Percentiles rank a stretch among this genome's conserved stretches.
phyloP scores from a whole-genome alignment of 169 alveolate species.

The Sarcocystis neurona region DNA sequence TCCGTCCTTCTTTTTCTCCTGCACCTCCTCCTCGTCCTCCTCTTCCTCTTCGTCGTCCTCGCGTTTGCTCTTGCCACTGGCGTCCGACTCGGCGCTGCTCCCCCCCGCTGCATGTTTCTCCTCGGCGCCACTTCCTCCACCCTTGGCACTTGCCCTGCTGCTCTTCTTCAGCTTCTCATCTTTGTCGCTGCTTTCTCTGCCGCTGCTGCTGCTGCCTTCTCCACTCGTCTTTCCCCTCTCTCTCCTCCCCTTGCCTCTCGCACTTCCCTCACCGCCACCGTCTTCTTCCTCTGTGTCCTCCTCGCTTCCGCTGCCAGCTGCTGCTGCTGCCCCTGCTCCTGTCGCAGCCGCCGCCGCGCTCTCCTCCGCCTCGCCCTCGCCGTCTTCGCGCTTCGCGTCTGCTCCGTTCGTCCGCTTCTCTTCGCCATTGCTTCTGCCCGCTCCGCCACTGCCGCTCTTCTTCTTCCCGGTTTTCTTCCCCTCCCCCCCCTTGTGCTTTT shows the following conservation, averaged over 20 bases:
- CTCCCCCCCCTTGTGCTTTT: slow-evolving; percentile 56
- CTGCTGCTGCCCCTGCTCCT: slow-evolving; percentile 3
- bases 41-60: no score
- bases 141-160: no score
- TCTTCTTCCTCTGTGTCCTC: slow-evolving; percentile 59
- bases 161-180: no score
- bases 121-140: no score
- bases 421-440: slow-evolving; percentile 48
- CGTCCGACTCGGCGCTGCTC: no score
- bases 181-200: slow-evolving; percentile 6
- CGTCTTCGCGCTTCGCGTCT: slow-evolving; percentile 26
- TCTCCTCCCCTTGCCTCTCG: slow-evolving; percentile 12
- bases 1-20: slow-evolving; percentile 18
- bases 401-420: no score
- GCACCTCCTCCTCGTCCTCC: no score
- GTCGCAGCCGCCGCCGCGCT: neutral
- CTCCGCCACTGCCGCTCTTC: slow-evolving; percentile 13
- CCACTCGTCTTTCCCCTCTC: slow-evolving; percentile 6
- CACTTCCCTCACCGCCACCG: slow-evolving; percentile 39
- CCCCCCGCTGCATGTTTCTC: no score
- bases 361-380: slow-evolving; percentile 38
- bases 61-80: no score
- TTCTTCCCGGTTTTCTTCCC: slow-evolving; percentile 26
- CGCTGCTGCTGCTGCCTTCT: slow-evolving; percentile 32
- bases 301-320: slow-evolving; percentile 45